Base-by-base conservation (phyloP, 768 basidiomycete species). In the Tephrocybe sp. region DNA sequence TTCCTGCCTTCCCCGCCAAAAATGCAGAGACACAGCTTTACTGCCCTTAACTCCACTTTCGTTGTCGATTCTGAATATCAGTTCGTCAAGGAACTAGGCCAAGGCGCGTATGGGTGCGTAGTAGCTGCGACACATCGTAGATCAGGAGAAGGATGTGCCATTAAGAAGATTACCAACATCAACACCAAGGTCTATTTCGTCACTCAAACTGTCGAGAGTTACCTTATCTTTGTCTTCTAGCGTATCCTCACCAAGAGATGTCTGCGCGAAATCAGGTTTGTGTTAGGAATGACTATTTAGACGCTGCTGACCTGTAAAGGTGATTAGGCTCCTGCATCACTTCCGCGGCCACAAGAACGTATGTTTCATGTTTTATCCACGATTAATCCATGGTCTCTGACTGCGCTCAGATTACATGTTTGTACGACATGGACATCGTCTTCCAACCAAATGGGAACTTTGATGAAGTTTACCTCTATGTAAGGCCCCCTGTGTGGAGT, bases 341-440 rank as follows among this genome's bases (percentile, higher is more conserved):
- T 99, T 99, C 74, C 83, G 97, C 60, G 94, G 96, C 4, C 97
- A 99, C 75, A 99, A 99, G 76, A 99, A 99, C 65, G 95, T 98
- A 40, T 49, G 82, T 70, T 19, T 31, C 45, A 16, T 35, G 36
- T 36, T 0, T 22, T 45, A 54, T 34, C 10, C 52, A 12, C 41
- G 39, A 13, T 35, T 34, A 39, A 22, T 39, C 7, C 12, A 20
- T 23, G 20, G 30, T 52, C 60, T 26, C 55, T 58, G 43, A 60
- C 57, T 40, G 45, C 31, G 45, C 42, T 22, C 65, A 95, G 92
- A 96, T 96, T 63, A 95, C 92, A 50, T 95, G 94, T 62, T 71
- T 99, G 39, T 99, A 98, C 63, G 97, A 98, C 65, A 94, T 98
- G 92, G 93, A 97, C 65, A 92, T 98, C 46, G 92, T 99, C 39